Evolutionary conservation across 345 rosid genomes (phyloP), one percentile per base, ranked within the genome.

Genomic region (Dipteronia dyeriana): DNA sequence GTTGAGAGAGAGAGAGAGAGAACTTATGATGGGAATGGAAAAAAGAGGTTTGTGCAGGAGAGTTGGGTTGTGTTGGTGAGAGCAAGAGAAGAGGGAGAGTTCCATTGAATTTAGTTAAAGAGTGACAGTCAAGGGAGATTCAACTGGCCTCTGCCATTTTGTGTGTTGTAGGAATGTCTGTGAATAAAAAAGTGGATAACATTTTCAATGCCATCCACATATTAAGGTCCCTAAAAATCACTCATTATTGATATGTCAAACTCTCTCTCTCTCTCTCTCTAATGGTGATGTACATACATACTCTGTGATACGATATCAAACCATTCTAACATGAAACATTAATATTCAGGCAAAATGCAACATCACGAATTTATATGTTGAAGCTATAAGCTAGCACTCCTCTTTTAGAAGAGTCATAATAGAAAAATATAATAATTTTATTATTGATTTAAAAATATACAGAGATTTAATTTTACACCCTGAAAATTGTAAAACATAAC

Each of bases 51-150:
- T 79, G 80, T 56, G 72, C 57, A 83, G 82, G 53, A 79, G 76
- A 63, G 71, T n/a, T 16, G 78, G 71, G 76, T 22, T 66, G 71
- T 66, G 82, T 22, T 87, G 63, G n/a, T 57, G 90, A 74, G 66
- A 61, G 87, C 41, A 26, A 61, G 78, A 82, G 68, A 85, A 87
- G 81, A 85, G 57, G 17, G 70, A 84, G 80, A 84, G 84, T 71
- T 85, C 90, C 94, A 88, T 88, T 76, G 73, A 53, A 59, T 63
- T 34, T 67, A 66, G 75, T 66, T 73, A 29, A 49, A 70, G 57
- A 70, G 57, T 63, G 65, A 63, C 78, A 66, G 75, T 73, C 77
- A 22, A 68, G 65, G 62, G 23, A 31, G 20, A 57, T 68, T 68
- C 70, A 22, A 19, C 22, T 72, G 13, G 29, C 3, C 4, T 49